Percentiles rank a stretch among this genome's conserved stretches.
phyloP scores from a whole-genome alignment of 2,329 filamentous ascomycete genomes.

The Xylariaceae sp. region DNA sequence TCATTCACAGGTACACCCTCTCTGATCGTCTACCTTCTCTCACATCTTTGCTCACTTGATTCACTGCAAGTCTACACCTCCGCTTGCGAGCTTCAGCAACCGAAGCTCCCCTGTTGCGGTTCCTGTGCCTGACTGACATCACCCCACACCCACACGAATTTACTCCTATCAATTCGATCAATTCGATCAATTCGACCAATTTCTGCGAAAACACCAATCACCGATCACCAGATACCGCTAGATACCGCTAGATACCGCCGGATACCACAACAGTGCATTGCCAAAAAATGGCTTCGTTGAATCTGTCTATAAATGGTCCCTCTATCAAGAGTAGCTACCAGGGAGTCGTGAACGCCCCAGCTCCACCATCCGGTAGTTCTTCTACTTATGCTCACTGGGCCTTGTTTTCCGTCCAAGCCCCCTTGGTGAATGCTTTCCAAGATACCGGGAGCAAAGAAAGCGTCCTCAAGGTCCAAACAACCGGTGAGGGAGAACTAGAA shows the following conservation, averaged over 20 bases:
- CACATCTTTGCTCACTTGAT: not conserved
- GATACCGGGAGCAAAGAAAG: constrained; percentile 86
- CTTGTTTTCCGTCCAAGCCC: constrained; percentile 89
- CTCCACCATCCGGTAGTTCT: constrained; percentile 59
- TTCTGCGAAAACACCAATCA: not conserved
- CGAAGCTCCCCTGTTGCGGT: constrained; percentile 11
- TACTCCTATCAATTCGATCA: constrained; percentile 11
- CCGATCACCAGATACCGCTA: too few relatives aligned
- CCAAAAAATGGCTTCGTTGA: constrained; percentile 73
- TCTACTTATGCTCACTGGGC: constrained; percentile 91
- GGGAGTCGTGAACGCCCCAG: constrained; percentile 57
- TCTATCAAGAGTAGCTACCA: constrained; percentile 83
- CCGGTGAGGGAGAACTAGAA: constrained; percentile 87
- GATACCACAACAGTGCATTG: not conserved
- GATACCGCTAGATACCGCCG: too few relatives aligned
- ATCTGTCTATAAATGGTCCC: constrained; percentile 76
- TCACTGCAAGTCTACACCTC: not conserved
- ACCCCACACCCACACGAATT: constrained; percentile 34
- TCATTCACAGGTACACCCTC: not conserved
- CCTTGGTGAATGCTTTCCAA: constrained; percentile 91
- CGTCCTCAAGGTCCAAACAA: constrained; percentile 89
- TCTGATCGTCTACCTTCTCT: constrained; percentile 1
- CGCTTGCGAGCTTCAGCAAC: constrained; percentile 4
- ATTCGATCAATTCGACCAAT: constrained; percentile 4
- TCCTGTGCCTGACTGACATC: constrained; percentile 38